Percentiles rank a stretch among this genome's conserved stretches.
Evolutionary conservation across 2,329 filamentous ascomycete species (phyloP).

Genomic region (Simplicillium aogashimaense): DNA sequence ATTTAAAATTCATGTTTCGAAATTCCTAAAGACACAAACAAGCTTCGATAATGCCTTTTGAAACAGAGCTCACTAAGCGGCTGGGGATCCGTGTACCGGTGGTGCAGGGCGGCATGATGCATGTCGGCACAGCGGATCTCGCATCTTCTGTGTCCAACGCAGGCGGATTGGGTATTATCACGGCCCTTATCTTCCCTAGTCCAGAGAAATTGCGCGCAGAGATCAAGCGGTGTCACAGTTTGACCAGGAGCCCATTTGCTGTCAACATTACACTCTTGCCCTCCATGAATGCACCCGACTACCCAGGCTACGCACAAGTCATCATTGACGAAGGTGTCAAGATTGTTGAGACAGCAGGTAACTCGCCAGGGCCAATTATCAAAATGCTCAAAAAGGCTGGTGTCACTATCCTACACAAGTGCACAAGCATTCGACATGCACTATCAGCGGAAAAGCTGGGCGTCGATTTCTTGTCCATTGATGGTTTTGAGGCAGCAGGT

Average conservation of each 20-base stretch:
- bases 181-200: constrained; percentile 82
- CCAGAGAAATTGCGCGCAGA: constrained; percentile 88
- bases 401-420: constrained; percentile 85
- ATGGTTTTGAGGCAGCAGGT: constrained; percentile 93
- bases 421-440: constrained; percentile 91
- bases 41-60: constrained; percentile 36
- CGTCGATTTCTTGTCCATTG: constrained; percentile 93
- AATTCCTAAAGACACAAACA: too few relatives aligned
- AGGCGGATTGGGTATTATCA: constrained; percentile 75
- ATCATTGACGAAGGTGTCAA: constrained; percentile 87
- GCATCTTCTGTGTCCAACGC: constrained; percentile 69
- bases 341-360: constrained; percentile 89
- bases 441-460: constrained; percentile 86
- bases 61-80: constrained; percentile 45
- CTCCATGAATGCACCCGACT: constrained; percentile 81
- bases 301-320: constrained; percentile 81
- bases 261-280: constrained; percentile 95
- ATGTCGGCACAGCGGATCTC: constrained; percentile 72
- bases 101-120: constrained; percentile 82
- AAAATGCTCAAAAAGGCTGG: constrained; percentile 72
- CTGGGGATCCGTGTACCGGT: constrained; percentile 58
- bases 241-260: constrained; percentile 77
- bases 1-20: too few relatives aligned
- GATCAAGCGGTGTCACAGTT: constrained; percentile 73
- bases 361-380: constrained; percentile 83